Evolutionary conservation across 2,329 filamentous ascomycete species (phyloP), one percentile per base, ranked within the genome.

Genomic region (Pyricularia pennisetigena): DNA sequence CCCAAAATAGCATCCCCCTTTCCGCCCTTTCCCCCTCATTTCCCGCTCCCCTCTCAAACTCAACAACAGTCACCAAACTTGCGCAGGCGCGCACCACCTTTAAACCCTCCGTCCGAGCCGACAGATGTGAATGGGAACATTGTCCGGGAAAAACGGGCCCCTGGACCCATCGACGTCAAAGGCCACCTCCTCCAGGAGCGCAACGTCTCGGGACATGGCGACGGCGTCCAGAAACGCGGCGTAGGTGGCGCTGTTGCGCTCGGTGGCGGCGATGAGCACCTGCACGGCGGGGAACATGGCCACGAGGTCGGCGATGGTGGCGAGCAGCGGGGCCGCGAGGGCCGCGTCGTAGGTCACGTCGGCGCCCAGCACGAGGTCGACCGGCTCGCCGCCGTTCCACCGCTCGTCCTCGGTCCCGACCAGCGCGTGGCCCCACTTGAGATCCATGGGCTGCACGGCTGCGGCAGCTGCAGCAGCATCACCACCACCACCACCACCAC

Each of bases 301-400:
- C 65, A 90, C 85, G 14, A 93, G 79, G 66, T 89, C 84, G 35
- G 82, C 78, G 67, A 94, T 76, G 3, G 90, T 93, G 3, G 82
- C 83, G 2, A 91, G 82, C 28, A 94, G 80, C 1, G 86, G 80
- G 0, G 88, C 85, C 66, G 91, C 88, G 61, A 86, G 82, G 49
- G 80, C 80, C 70, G 81, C 82, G 74, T 94, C 90, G 76, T 94
- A 94, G 0, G 90, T 94, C 77, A 94, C 85, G 75, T 94, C 91
- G 41, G 91, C 90, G 4, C 90, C 92, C 30, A 94, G 77, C 2
- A 94, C 83, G 4, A 92, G 77, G 75, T 94, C 89, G 63, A 87
- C 75, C 2, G 75, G 72, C 4, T 74, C 73, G 23, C 80, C 81
- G 24, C 78, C 79, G 71, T 83, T 82, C 84, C 84, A 85, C 64